A percentile compares a stretch with the other conserved stretches of the same genome.
phyloP scores from a whole-genome alignment of 805 yeast species.

The Grigorovia jiainica region DNA sequence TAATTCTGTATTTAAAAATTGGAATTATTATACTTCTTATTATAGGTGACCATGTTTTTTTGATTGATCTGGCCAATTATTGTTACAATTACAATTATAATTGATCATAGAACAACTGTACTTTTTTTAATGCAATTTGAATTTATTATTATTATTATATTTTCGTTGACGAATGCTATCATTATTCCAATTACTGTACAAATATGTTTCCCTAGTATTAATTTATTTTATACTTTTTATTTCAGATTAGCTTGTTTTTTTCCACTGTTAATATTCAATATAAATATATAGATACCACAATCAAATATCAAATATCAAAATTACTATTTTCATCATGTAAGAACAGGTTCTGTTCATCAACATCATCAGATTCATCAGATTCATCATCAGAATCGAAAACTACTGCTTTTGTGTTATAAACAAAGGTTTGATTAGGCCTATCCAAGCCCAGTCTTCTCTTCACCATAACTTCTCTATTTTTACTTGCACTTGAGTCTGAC shows the following conservation, averaged over 20 bases:
- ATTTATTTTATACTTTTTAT: too few relatives aligned
- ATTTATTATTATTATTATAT: too few relatives aligned
- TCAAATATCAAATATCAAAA: background rate
- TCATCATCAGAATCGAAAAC: constrained; percentile 30
- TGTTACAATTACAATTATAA: too few relatives aligned
- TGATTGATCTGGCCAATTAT: too few relatives aligned
- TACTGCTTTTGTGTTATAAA: constrained; percentile 36
- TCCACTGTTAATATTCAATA: background rate
- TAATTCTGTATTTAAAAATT: constrained; percentile 21
- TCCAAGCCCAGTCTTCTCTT: constrained; percentile 21
- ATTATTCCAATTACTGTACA: too few relatives aligned
- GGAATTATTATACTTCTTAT: constrained; percentile 17
- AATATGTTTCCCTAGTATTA: too few relatives aligned
- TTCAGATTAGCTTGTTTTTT: background rate
- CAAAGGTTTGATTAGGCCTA: constrained; percentile 31
- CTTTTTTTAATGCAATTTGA: too few relatives aligned
- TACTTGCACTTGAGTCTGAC: constrained; percentile 9
- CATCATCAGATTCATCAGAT: constrained; percentile 5
- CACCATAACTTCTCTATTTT: constrained; percentile 16
- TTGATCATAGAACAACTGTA: too few relatives aligned
- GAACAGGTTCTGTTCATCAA: constrained; percentile 1
- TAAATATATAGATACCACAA: background rate
- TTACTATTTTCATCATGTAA: background rate
- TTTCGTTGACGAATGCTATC: too few relatives aligned
- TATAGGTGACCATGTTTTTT: too few relatives aligned